Evolutionary conservation across 2,329 filamentous ascomycete species (phyloP).

Genomic region (Arachnopeziza araneosa): DNA sequence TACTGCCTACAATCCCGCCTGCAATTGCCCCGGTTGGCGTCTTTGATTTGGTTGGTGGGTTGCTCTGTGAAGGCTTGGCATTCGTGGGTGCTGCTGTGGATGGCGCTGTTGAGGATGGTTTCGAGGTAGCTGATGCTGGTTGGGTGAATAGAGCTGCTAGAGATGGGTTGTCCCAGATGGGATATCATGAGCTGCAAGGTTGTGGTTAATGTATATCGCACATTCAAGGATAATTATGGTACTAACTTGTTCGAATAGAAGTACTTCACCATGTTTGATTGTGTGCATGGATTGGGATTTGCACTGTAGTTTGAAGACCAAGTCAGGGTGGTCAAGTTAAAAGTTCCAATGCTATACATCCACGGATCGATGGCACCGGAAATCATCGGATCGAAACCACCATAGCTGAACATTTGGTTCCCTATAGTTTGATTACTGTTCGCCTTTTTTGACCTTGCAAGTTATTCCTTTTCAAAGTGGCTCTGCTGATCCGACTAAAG

Average conservation of each 20-base stretch:
- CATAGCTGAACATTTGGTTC: constrained; percentile 8
- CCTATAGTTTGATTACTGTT: constrained; percentile 12
- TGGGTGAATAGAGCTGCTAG: constrained; percentile 4
- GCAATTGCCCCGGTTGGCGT: constrained; percentile 10
- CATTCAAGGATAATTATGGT: neutral
- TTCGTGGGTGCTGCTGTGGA: neutral
- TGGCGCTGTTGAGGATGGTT: neutral
- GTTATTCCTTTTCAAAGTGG: too few species aligned
- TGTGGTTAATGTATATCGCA: neutral
- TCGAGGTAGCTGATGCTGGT: neutral
- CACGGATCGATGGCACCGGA: neutral
- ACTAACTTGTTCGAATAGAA: constrained; percentile 1
- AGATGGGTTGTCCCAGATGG: neutral
- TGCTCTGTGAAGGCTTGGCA: neutral
- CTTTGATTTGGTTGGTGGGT: neutral
- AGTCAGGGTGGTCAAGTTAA: constrained; percentile 14
- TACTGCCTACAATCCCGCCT: constrained; percentile 15
- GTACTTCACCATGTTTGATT: constrained; percentile 9
- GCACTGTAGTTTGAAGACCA: constrained; percentile 12
- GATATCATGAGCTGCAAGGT: neutral
- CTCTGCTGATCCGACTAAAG: too few species aligned
- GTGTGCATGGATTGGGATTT: constrained; percentile 8
- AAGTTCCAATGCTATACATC: constrained; percentile 2
- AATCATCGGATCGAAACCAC: neutral
- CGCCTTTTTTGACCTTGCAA: too few species aligned